phyloP scores from a whole-genome alignment of 148 eudicot genomes.

The Cornus kousa region DNA sequence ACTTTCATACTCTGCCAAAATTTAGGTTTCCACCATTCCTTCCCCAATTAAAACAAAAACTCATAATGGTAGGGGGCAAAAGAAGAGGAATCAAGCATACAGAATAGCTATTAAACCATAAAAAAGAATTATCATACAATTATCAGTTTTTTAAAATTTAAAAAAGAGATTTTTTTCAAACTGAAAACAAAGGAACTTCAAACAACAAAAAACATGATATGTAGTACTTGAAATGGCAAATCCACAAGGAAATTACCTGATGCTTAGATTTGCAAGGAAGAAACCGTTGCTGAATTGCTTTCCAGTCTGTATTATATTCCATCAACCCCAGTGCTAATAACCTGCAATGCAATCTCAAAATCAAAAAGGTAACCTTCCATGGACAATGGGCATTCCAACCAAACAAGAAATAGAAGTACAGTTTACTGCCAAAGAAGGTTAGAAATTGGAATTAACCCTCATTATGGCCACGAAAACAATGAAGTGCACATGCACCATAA shows the following conservation, averaged over 20 bases:
- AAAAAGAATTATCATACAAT: background rate
- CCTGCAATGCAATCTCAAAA: constrained; percentile 39
- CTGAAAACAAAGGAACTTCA: background rate
- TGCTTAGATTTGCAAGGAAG: constrained; percentile 94
- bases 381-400: no score
- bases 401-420: no score
- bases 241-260: constrained; percentile 54
- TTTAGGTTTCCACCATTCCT: no score
- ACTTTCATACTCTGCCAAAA: no score
- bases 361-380: background rate
- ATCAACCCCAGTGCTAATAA: constrained; percentile 82
- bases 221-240: background rate
- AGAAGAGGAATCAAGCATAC: background rate
- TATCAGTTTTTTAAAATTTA: background rate
- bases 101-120: background rate
- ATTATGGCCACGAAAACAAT: no score
- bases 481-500: no score
- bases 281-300: constrained; percentile 79
- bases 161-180: no score
- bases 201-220: background rate
- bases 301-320: constrained; percentile 95
- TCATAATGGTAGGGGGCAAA: background rate
- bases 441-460: no score
- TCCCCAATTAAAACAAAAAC: no score
- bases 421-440: no score